These are phyloP conservation scores for Graphilbum sp. DNA, from an alignment of 2,329 filamentous ascomycete species.

Conservation along the genomic window DNA sequence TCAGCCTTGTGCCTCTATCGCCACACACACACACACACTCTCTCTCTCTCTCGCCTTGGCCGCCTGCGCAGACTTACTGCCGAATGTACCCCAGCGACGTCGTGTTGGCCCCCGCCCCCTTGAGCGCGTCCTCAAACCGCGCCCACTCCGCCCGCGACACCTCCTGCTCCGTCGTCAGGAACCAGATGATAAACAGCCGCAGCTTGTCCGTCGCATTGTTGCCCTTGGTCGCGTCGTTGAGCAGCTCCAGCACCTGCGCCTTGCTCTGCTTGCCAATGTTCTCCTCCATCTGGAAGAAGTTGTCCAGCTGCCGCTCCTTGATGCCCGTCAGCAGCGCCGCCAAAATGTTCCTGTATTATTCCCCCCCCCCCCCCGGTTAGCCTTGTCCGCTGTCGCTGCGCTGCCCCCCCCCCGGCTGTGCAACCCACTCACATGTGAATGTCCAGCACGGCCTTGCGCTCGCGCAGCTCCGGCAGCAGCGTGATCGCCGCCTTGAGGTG, in stretches of 20 bases:
- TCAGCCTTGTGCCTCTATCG: too few relatives aligned
- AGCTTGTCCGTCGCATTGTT: constrained; percentile 78
- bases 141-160: constrained; percentile 68
- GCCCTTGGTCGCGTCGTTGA: constrained; percentile 70
- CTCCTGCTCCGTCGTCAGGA: constrained; percentile 82
- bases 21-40: too few relatives aligned
- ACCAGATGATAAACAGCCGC: constrained; percentile 92
- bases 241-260: constrained; percentile 69
- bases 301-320: constrained; percentile 87
- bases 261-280: constrained; percentile 84
- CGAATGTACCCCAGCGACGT: constrained; percentile 72
- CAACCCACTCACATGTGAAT: constrained; percentile 72
- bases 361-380: background rate
- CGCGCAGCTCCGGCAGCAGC: constrained; percentile 74
- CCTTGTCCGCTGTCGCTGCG: too few relatives aligned
- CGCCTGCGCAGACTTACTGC: constrained; percentile 47
- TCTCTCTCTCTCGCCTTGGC: too few relatives aligned
- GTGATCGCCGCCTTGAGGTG: constrained; percentile 95
- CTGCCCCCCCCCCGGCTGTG: too few relatives aligned
- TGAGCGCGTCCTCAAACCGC: constrained; percentile 71
- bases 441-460: constrained; percentile 82
- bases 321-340: constrained; percentile 63
- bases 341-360: constrained; percentile 49
- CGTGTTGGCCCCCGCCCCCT: constrained; percentile 57
- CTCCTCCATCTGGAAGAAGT: constrained; percentile 91